phyloP scores from a whole-genome alignment of 108 stramenopile species.

The Asterionellopsis glacialis region DNA sequence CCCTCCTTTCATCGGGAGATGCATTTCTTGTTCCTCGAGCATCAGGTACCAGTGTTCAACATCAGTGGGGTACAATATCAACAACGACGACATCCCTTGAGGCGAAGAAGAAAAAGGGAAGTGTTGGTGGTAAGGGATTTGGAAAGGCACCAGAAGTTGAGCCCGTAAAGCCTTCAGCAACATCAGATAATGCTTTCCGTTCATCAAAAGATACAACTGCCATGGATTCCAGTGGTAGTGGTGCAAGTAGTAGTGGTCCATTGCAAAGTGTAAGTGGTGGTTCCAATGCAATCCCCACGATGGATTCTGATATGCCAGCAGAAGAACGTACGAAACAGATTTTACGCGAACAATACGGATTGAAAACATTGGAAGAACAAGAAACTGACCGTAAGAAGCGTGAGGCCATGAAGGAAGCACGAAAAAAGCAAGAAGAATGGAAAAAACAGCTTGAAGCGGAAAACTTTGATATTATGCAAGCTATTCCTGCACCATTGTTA shows the following conservation, averaged over 20 bases:
- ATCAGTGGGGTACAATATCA: not conserved
- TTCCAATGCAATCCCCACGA: constrained; percentile 23
- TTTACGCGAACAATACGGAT: constrained; percentile 64
- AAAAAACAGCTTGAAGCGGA: constrained; percentile 46
- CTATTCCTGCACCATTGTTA: constrained; percentile 58
- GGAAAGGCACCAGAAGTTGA: constrained; percentile 14
- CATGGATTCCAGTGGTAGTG: not conserved
- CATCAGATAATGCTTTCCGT: not conserved
- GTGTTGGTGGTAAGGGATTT: constrained; percentile 17
- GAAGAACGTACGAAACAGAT: constrained; percentile 60
- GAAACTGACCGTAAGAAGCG: constrained; percentile 31
- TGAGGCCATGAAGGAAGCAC: constrained; percentile 31
- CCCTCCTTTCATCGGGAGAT: too few species aligned
- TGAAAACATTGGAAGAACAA: constrained; percentile 72
- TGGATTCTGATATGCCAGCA: constrained; percentile 11
- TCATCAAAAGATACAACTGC: constrained; percentile 1
- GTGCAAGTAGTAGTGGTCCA: not conserved
- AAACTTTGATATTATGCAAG: constrained; percentile 62
- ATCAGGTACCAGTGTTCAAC: too few species aligned
- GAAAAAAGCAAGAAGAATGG: constrained; percentile 46
- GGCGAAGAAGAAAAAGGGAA: constrained; percentile 14
- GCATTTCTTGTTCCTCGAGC: too few species aligned
- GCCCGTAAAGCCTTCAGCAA: constrained; percentile 3
- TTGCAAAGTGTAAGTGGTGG: constrained; percentile 34
- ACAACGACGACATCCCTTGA: constrained; percentile 1